Evolutionary conservation across 1,284 basidiomycete species (phyloP).

Genomic region (Cutaneotrichosporon sp.): DNA sequence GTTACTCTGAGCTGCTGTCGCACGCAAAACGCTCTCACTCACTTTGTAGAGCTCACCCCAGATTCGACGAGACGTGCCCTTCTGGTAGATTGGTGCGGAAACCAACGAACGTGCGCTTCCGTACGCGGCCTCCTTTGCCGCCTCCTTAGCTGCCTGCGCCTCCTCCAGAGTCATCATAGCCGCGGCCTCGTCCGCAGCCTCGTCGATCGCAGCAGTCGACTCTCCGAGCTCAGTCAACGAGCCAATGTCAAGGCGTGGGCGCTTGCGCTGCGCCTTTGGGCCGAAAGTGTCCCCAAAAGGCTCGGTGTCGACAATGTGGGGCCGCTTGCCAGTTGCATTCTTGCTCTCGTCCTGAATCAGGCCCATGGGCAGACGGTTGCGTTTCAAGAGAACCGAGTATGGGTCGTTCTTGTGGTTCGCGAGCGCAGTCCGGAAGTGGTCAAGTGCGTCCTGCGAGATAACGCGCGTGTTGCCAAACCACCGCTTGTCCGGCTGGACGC

Average conservation of each 20-base stretch:
- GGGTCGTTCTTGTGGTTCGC: slow-evolving; percentile 80
- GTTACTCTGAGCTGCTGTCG: too few relatives aligned
- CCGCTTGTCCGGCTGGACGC: slow-evolving; percentile 84
- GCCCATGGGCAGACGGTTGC: slow-evolving; percentile 94
- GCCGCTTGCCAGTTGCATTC: slow-evolving; percentile 68
- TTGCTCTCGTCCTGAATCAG: slow-evolving; percentile 81
- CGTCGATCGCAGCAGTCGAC: slow-evolving; percentile 53
- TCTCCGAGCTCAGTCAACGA: slow-evolving; percentile 81
- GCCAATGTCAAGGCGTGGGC: slow-evolving; percentile 73
- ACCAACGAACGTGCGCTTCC: slow-evolving; percentile 31
- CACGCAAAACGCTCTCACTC: too few relatives aligned
- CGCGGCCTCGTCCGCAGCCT: slow-evolving; percentile 14
- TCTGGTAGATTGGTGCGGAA: slow-evolving; percentile 81
- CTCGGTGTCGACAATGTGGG: slow-evolving; percentile 90
- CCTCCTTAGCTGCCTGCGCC: slow-evolving; percentile 36
- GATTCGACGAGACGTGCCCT: slow-evolving; percentile 89
- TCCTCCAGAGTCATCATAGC: slow-evolving; percentile 19
- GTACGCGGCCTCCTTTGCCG: slow-evolving; percentile 28
- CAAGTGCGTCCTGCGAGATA: slow-evolving; percentile 90
- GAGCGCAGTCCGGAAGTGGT: slow-evolving; percentile 87
- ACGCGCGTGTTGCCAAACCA: slow-evolving; percentile 95
- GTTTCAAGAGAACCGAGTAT: slow-evolving; percentile 81
- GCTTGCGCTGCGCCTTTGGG: slow-evolving; percentile 86
- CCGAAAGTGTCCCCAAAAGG: slow-evolving; percentile 89
- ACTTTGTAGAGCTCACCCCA: slow-evolving; percentile 95